phyloP scores from a whole-genome alignment of 768 basidiomycete species.

The Psilocybe cyanescens region DNA sequence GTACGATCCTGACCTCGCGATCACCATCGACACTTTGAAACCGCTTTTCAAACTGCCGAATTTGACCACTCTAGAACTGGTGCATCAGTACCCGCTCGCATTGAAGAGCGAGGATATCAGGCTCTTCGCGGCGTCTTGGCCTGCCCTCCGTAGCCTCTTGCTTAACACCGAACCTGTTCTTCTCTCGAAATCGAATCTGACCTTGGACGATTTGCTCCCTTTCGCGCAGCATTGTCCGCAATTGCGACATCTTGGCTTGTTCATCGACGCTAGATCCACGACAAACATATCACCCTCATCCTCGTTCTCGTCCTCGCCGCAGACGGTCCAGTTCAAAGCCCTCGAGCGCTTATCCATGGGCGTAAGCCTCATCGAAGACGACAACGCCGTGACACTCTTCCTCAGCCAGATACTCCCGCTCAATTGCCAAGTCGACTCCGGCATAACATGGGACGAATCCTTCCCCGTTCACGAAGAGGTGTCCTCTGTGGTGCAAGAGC shows the following conservation, averaged over 20 bases:
- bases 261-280: slow-evolving; percentile 35
- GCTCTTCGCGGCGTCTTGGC: slow-evolving; percentile 47
- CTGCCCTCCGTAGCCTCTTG: slow-evolving; percentile 43
- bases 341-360: slow-evolving; percentile 50
- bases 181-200: slow-evolving; percentile 33
- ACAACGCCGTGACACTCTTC: slow-evolving; percentile 51
- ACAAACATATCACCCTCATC: slow-evolving; percentile 20
- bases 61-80: slow-evolving; percentile 37
- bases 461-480: slow-evolving; percentile 2
- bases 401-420: slow-evolving; percentile 55
- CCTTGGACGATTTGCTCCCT: slow-evolving; percentile 41
- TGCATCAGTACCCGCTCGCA: slow-evolving; percentile 41
- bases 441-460: slow-evolving; percentile 51
- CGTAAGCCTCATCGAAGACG: slow-evolving; percentile 47
- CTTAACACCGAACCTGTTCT: slow-evolving; percentile 51
- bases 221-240: slow-evolving; percentile 45
- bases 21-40: slow-evolving; percentile 37
- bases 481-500: slow-evolving; percentile 17
- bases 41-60: slow-evolving; percentile 38
- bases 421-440: slow-evolving; percentile 37
- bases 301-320: background rate
- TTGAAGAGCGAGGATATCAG: slow-evolving; percentile 48
- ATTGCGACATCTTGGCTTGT: slow-evolving; percentile 44
- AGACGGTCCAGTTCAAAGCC: slow-evolving; percentile 31
- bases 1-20: slow-evolving; percentile 27